Percentiles rank a stretch among this genome's conserved stretches.
Evolutionary conservation across 345 rosid species (phyloP).

Genomic region (Geranium rotundifolium): DNA sequence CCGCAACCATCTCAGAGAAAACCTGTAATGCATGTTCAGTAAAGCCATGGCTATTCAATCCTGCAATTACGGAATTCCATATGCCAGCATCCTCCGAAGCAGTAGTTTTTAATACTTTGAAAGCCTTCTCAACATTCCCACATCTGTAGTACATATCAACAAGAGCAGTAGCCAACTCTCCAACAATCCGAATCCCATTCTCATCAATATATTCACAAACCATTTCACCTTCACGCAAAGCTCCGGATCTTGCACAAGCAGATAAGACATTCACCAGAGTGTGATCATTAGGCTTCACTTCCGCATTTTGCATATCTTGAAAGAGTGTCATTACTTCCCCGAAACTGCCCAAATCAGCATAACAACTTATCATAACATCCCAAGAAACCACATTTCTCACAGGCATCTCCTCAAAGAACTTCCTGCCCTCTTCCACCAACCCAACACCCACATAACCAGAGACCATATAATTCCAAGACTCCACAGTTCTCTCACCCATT

Average conservation of each 20-base stretch:
- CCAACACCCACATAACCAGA: slow-evolving; percentile 28
- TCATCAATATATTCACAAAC: slow-evolving; percentile 27
- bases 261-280: slow-evolving; percentile 34
- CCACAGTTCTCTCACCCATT: slow-evolving; percentile 33
- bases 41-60: slow-evolving; percentile 34
- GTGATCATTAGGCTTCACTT: slow-evolving; percentile 26
- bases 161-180: slow-evolving; percentile 36
- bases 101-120: slow-evolving; percentile 28
- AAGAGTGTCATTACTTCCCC: slow-evolving; percentile 29
- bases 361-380: slow-evolving; percentile 30
- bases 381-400: slow-evolving; percentile 34
- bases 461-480: slow-evolving; percentile 47
- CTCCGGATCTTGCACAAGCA: slow-evolving; percentile 34
- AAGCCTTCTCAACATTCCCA: slow-evolving; percentile 38
- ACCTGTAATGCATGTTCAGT: slow-evolving; percentile 30
- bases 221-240: slow-evolving; percentile 39
- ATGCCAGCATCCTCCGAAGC: slow-evolving; percentile 29
- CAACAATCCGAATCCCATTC: slow-evolving; percentile 23
- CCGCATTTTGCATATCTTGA: slow-evolving; percentile 22
- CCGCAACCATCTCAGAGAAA: slow-evolving; percentile 35
- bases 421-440: slow-evolving; percentile 23
- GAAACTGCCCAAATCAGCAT: slow-evolving; percentile 19
- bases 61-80: slow-evolving; percentile 42
- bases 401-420: slow-evolving; percentile 27
- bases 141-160: slow-evolving; percentile 52